Evolutionary conservation across 2,329 filamentous ascomycete species (phyloP).

Genomic region (Cladosporium sphaerospermum): DNA sequence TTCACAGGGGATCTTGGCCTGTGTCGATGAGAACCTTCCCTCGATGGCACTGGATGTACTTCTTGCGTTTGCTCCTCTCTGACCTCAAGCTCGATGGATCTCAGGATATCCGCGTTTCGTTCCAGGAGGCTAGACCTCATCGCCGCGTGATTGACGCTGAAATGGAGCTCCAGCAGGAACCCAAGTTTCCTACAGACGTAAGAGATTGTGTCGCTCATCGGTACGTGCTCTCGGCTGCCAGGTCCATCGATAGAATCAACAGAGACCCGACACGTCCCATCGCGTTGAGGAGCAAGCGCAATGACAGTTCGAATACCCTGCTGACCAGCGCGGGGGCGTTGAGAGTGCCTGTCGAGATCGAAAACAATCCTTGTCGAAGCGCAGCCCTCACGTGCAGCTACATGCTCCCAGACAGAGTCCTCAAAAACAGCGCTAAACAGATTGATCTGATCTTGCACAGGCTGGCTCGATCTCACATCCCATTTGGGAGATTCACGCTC

Average conservation of each 20-base stretch:
- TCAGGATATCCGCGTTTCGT: conserved; percentile 71
- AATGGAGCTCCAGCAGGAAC: conserved; percentile 46
- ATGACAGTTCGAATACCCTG: conserved; percentile 64
- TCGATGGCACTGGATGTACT: conserved; percentile 19
- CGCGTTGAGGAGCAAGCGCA: conserved; percentile 51
- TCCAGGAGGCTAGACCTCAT: conserved; percentile 65
- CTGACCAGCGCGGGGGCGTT: conserved; percentile 35
- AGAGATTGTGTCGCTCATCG: conserved; percentile 62
- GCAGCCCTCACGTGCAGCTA: conserved; percentile 60
- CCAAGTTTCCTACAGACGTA: conserved; percentile 23
- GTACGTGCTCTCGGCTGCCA: conserved; percentile 67
- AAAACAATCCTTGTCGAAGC: conserved; percentile 55
- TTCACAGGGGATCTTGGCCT: conserved; percentile 83
- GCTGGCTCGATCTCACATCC: conserved; percentile 66
- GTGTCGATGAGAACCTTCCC: conserved; percentile 9
- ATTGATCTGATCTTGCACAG: conserved; percentile 50
- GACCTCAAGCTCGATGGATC: conserved; percentile 48
- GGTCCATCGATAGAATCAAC: conserved; percentile 62
- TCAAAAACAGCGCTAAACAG: conserved; percentile 65
- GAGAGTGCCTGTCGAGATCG: conserved; percentile 43
- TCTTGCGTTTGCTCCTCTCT: conserved; percentile 37
- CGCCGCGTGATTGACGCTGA: conserved; percentile 58
- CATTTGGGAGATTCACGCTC: conserved; percentile 76
- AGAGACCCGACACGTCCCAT: conserved; percentile 52
- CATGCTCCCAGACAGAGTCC: conserved; percentile 56